Conservation (phyloP, 306 rosid genomes). For the Neltuma alba region DNA sequence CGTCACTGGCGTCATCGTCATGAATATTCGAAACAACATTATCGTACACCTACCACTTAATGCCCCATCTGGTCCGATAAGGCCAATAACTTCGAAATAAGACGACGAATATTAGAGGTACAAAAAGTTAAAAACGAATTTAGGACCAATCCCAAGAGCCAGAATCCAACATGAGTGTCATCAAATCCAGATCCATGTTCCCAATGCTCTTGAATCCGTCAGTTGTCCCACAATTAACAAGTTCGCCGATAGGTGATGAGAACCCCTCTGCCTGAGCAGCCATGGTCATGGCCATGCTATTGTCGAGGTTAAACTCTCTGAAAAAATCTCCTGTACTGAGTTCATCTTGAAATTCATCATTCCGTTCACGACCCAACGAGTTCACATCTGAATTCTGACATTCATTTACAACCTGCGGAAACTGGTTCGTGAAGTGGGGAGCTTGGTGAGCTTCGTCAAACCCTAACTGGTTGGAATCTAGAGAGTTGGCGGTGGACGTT, state of each 20-base stretch:
- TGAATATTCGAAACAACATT: too few species aligned
- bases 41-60: not conserved
- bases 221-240: not conserved
- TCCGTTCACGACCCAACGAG: not conserved
- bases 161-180: not conserved
- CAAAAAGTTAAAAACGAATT: not conserved
- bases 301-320: not conserved
- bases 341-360: not conserved
- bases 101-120: not conserved
- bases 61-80: not conserved
- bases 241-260: not conserved
- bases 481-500: not conserved
- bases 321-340: not conserved
- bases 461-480: not conserved
- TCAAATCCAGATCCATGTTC: not conserved
- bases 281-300: not conserved
- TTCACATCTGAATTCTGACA: not conserved
- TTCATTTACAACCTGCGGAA: not conserved
- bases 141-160: not conserved
- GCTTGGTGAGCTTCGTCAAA: not conserved
- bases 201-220: not conserved
- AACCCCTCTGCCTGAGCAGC: not conserved
- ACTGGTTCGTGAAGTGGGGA: not conserved
- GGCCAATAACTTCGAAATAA: not conserved
- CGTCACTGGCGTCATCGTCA: too few species aligned